Conservation (phyloP, 805 yeast genomes). For the Cyberlindnera americana region DNA sequence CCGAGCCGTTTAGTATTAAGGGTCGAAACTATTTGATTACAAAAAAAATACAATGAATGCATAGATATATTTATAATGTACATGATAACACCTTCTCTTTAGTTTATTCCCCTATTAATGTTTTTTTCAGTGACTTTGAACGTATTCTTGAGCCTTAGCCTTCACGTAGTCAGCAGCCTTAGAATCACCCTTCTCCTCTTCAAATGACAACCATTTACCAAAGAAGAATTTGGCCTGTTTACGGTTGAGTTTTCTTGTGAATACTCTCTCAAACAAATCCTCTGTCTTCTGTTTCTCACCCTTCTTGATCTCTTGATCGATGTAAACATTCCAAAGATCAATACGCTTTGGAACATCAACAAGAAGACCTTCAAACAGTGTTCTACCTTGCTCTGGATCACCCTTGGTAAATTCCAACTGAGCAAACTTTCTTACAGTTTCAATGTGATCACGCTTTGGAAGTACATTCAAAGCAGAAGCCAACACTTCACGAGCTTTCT, state of each 20-base stretch:
- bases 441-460: constrained; percentile 71
- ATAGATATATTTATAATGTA: constrained; percentile 2
- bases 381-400: constrained; percentile 91
- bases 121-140: constrained; percentile 29
- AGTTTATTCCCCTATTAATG: too few relatives aligned
- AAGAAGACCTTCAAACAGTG: constrained; percentile 87
- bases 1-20: too few relatives aligned
- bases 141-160: constrained; percentile 85
- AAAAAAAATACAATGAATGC: background rate
- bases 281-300: constrained; percentile 66
- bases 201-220: constrained; percentile 84
- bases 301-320: constrained; percentile 85
- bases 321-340: constrained; percentile 92
- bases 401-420: constrained; percentile 84
- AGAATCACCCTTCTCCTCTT: constrained; percentile 63
- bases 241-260: constrained; percentile 60
- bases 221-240: constrained; percentile 95
- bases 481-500: constrained; percentile 68
- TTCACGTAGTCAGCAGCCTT: constrained; percentile 80
- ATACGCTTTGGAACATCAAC: constrained; percentile 88
- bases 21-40: too few relatives aligned
- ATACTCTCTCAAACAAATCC: constrained; percentile 77
- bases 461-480: constrained; percentile 69
- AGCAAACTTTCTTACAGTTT: constrained; percentile 82
- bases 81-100: background rate